phyloP scores from a whole-genome alignment of 192 early-diverging fungal species.

The Dissophora ornata region DNA sequence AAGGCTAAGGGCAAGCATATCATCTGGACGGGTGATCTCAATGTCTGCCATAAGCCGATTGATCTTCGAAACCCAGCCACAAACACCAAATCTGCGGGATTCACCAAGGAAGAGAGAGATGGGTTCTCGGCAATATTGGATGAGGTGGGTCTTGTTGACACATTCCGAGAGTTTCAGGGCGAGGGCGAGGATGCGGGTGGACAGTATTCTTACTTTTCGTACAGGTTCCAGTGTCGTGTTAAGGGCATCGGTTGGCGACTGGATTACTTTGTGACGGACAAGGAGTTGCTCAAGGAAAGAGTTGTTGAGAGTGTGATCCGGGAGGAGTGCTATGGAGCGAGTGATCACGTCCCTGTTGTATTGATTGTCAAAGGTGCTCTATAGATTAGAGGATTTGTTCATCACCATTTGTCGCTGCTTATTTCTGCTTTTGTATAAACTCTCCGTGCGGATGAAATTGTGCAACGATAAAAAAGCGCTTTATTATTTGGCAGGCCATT shows the following conservation, averaged over 20 bases:
- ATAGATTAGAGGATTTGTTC: constrained; percentile 1
- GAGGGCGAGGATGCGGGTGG: constrained; percentile 56
- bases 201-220: constrained; percentile 83
- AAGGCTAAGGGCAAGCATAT: constrained; percentile 75
- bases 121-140: constrained; percentile 74
- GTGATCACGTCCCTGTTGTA: constrained; percentile 88
- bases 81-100: constrained; percentile 84
- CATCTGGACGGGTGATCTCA: constrained; percentile 85
- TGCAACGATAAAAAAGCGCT: too few species aligned
- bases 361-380: constrained; percentile 61
- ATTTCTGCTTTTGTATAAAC: neutral
- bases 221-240: constrained; percentile 74
- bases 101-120: constrained; percentile 82
- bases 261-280: constrained; percentile 85
- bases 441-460: too few species aligned
- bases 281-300: constrained; percentile 62
- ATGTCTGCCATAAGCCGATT: constrained; percentile 82
- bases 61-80: constrained; percentile 81
- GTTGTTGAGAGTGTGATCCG: constrained; percentile 74
- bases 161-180: constrained; percentile 79
- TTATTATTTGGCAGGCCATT: constrained; percentile 2
- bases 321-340: constrained; percentile 85
- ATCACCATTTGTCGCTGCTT: neutral
- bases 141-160: constrained; percentile 70
- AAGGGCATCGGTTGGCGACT: constrained; percentile 86